phyloP scores from a whole-genome alignment of 2,329 filamentous ascomycete genomes.

The Rugonectria rugulosa region DNA sequence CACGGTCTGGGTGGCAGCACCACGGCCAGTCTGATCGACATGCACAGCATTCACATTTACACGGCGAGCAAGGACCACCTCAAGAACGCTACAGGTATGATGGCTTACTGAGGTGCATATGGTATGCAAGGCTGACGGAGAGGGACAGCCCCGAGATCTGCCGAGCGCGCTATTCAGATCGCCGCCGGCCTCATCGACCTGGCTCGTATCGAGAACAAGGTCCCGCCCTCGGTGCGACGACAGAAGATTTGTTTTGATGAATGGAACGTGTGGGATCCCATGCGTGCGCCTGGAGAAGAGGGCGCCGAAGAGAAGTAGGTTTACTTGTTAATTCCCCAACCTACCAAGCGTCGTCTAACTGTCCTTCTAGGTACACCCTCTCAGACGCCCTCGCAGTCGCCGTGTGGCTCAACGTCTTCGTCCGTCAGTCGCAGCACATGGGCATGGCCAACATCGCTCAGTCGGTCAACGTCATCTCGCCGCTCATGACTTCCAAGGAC shows the following conservation, averaged over 20 bases:
- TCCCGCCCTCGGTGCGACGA: conserved; percentile 64
- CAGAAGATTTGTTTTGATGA: conserved; percentile 84
- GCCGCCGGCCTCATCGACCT: conserved; percentile 74
- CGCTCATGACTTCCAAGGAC: conserved; percentile 72
- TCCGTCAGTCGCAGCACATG: conserved; percentile 73
- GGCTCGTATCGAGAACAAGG: conserved; percentile 72
- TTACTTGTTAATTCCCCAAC: not conserved
- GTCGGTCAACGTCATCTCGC: conserved; percentile 79
- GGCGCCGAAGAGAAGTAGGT: conserved; percentile 73
- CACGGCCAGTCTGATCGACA: conserved; percentile 66
- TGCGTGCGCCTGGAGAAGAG: conserved; percentile 72
- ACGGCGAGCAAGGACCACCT: conserved; percentile 64
- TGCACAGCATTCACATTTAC: conserved; percentile 85
- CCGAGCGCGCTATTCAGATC: conserved; percentile 78
- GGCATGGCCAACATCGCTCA: conserved; percentile 84
- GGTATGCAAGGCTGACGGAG: conserved; percentile 5
- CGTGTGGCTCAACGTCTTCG: conserved; percentile 78
- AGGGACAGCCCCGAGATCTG: conserved; percentile 65
- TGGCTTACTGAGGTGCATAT: not conserved
- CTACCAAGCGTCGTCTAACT: not conserved
- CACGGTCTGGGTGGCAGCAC: conserved; percentile 45
- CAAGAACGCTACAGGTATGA: conserved; percentile 55
- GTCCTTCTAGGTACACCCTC: conserved; percentile 64
- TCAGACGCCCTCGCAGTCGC: conserved; percentile 79
- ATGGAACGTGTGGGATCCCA: conserved; percentile 85